phyloP scores from a whole-genome alignment of 371 early-diverging fungal genomes.

The Mortierella sp. region DNA sequence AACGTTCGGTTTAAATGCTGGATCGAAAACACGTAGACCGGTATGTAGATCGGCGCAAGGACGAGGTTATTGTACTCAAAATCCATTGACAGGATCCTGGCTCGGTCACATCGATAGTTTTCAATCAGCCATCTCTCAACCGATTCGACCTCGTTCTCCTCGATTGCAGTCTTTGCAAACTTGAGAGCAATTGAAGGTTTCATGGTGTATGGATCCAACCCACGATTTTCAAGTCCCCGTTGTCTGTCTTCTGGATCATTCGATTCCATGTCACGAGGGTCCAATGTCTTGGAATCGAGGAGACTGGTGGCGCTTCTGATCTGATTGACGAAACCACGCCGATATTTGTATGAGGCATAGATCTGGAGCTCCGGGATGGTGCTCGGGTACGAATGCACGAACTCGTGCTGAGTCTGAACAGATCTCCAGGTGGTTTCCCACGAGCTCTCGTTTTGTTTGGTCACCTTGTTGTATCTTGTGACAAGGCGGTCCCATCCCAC shows the following conservation, averaged over 20 bases:
- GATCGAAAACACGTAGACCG: conserved; percentile 64
- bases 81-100: conserved; percentile 62
- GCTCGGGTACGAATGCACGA: conserved; percentile 59
- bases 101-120: conserved; percentile 61
- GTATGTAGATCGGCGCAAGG: conserved; percentile 68
- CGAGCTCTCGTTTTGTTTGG: conserved; percentile 57
- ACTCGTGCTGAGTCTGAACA: conserved; percentile 58
- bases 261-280: conserved; percentile 58
- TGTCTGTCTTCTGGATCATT: conserved; percentile 34
- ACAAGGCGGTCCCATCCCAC: conserved; percentile 54
- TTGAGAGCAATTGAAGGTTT: conserved; percentile 66
- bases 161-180: conserved; percentile 60
- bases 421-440: conserved; percentile 70
- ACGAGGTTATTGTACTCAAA: conserved; percentile 57
- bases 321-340: conserved; percentile 64
- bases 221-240: conserved; percentile 43
- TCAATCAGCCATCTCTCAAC: conserved; percentile 63
- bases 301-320: conserved; percentile 64
- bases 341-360: conserved; percentile 68
- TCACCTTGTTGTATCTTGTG: conserved; percentile 58
- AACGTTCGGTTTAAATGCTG: conserved; percentile 62
- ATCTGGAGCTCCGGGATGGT: conserved; percentile 61
- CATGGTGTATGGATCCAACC: conserved; percentile 64
- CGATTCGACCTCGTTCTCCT: conserved; percentile 57
- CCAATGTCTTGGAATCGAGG: conserved; percentile 56